phyloP scores from a whole-genome alignment of 768 basidiomycete genomes.

The Calocera viscosa region DNA sequence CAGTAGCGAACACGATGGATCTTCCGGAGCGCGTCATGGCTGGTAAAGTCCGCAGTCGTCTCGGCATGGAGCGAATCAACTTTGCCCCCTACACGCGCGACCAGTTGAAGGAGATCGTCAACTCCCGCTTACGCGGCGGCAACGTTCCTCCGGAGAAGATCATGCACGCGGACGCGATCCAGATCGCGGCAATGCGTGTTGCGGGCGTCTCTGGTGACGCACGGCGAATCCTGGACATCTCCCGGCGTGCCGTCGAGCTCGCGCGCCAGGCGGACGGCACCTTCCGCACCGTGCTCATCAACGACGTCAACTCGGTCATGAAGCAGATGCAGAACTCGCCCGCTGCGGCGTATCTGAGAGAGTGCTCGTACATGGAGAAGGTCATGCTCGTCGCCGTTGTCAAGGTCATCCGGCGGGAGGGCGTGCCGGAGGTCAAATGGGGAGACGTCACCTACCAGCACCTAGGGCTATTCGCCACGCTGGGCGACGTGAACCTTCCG shows the following conservation, averaged over 20 bases:
- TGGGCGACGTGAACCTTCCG: conserved; percentile 49
- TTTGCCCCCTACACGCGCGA: conserved; percentile 75
- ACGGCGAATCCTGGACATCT: conserved; percentile 81
- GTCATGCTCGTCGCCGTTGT: conserved; percentile 75
- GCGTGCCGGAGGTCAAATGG: conserved; percentile 81
- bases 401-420: conserved; percentile 69
- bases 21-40: conserved; percentile 88
- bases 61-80: conserved; percentile 84
- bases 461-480: conserved; percentile 49
- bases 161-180: conserved; percentile 52
- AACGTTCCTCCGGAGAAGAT: conserved; percentile 30
- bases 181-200: conserved; percentile 69
- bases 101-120: conserved; percentile 75
- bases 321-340: conserved; percentile 84
- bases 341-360: conserved; percentile 66
- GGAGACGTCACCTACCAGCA: conserved; percentile 69
- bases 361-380: conserved; percentile 77
- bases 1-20: conserved; percentile 98
- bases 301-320: conserved; percentile 68
- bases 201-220: conserved; percentile 87
- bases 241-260: conserved; percentile 76
- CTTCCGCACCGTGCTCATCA: conserved; percentile 42
- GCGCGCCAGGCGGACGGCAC: conserved; percentile 33
- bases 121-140: conserved; percentile 58
- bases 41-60: conserved; percentile 79